phyloP scores from a whole-genome alignment of 192 early-diverging fungal species.

The Linnemannia elongata region DNA sequence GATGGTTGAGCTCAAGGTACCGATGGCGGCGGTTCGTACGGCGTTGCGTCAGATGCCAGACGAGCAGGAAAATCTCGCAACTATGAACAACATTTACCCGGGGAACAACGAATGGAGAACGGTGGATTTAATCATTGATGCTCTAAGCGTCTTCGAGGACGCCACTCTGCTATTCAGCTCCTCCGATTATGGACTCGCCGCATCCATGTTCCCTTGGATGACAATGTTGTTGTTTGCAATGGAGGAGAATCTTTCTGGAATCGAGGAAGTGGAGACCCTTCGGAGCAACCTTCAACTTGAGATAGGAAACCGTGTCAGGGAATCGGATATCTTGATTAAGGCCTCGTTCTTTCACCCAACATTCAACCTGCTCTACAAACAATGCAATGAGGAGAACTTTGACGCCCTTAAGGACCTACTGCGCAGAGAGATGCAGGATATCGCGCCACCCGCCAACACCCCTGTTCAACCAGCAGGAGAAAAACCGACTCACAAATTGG shows the following conservation, averaged over 20 bases:
- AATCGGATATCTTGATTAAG: neutral
- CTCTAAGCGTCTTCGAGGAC: neutral
- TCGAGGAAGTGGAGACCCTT: neutral
- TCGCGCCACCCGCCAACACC: neutral
- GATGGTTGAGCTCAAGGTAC: neutral
- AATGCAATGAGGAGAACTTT: neutral
- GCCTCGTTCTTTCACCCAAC: constrained; percentile 12
- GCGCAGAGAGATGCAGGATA: constrained; percentile 17
- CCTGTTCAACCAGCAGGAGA: constrained; percentile 13
- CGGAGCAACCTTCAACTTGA: neutral
- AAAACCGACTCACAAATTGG: neutral
- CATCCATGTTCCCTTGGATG: constrained; percentile 13
- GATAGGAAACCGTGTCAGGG: neutral
- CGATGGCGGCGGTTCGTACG: constrained; percentile 1
- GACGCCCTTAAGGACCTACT: constrained; percentile 7
- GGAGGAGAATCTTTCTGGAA: neutral
- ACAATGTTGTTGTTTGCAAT: neutral
- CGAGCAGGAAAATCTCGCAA: neutral
- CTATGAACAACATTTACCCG: neutral
- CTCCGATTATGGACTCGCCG: neutral
- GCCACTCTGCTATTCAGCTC: neutral
- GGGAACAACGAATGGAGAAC: neutral
- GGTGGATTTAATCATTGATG: neutral
- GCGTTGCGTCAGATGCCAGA: neutral
- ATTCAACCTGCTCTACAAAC: constrained; percentile 2